Conservation (phyloP, 2,329 filamentous ascomycete genomes). For the Exophiala phaeomuriformis region DNA sequence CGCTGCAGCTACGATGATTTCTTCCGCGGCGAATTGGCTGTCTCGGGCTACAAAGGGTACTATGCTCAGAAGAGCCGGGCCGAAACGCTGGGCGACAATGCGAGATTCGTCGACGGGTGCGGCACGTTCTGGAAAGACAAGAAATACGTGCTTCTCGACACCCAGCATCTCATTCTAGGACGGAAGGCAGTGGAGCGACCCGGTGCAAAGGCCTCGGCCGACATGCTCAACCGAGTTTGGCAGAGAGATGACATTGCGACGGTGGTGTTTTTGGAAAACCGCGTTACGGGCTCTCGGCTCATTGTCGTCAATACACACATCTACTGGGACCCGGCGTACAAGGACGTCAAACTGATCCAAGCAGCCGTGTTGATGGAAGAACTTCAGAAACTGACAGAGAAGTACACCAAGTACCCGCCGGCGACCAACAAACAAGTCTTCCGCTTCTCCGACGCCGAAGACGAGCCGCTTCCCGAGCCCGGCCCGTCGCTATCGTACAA, state of each 20-base stretch:
- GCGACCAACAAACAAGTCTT: conserved; percentile 67
- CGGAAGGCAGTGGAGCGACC: conserved; percentile 87
- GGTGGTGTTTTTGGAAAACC: conserved; percentile 85
- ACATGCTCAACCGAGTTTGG: conserved; percentile 98
- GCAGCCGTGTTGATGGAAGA: conserved; percentile 92
- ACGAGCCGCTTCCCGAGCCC: conserved; percentile 55
- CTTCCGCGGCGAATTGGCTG: conserved; percentile 77
- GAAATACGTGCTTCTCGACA: conserved; percentile 91
- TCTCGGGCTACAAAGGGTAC: conserved; percentile 85
- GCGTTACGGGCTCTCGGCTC: conserved; percentile 77
- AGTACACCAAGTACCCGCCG: conserved; percentile 70
- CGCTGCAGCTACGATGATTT: conserved; percentile 86
- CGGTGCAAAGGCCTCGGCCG: conserved; percentile 94
- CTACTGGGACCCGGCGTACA: conserved; percentile 84
- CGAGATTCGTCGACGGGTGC: conserved; percentile 86
- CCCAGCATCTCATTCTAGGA: conserved; percentile 86
- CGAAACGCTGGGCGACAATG: conserved; percentile 85
- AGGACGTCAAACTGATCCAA: conserved; percentile 94
- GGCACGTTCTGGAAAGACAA: conserved; percentile 93
- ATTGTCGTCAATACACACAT: conserved; percentile 93
- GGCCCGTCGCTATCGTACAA: conserved; percentile 81
- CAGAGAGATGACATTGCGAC: conserved; percentile 95
- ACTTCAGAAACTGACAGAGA: conserved; percentile 75
- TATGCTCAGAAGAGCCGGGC: conserved; percentile 87
- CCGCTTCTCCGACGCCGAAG: conserved; percentile 46